Evolutionary conservation across 192 early-diverging fungal species (phyloP).

Genomic region (Coemansia sp.): DNA sequence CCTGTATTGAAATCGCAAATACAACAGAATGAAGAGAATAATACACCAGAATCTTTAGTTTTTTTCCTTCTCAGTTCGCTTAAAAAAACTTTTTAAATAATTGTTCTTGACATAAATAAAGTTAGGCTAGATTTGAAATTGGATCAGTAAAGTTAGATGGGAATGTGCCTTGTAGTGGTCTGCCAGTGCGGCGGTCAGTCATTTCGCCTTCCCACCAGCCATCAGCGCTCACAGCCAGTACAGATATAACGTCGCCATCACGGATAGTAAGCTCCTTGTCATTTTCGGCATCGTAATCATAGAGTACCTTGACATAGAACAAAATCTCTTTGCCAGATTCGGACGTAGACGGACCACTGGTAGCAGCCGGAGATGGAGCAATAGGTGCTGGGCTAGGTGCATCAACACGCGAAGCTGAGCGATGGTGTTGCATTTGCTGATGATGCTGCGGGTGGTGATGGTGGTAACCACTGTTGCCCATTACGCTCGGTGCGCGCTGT

Average conservation of each 20-base stretch:
- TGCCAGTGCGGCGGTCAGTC: constrained; percentile 45
- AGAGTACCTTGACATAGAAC: constrained; percentile 57
- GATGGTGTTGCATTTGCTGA: constrained; percentile 25
- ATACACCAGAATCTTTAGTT: too few relatives aligned
- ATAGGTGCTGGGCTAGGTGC: not conserved
- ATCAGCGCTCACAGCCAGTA: constrained; percentile 48
- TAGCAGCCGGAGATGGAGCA: not conserved
- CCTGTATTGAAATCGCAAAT: too few relatives aligned
- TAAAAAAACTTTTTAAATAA: not conserved
- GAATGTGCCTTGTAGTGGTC: constrained; percentile 49
- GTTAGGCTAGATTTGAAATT: constrained; percentile 31
- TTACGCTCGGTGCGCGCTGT: constrained; percentile 40
- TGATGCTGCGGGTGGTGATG: constrained; percentile 12
- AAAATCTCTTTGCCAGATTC: constrained; percentile 48
- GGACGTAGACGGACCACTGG: constrained; percentile 9
- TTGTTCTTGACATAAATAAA: not conserved
- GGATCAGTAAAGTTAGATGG: constrained; percentile 58
- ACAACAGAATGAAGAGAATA: too few relatives aligned
- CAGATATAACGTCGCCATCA: constrained; percentile 53
- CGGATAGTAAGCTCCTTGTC: constrained; percentile 50
- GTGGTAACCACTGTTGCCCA: constrained; percentile 17
- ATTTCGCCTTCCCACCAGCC: constrained; percentile 61
- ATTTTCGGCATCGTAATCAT: constrained; percentile 55
- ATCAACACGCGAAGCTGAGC: constrained; percentile 13
- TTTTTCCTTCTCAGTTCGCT: too few relatives aligned